Evolutionary conservation across 306 rosid genomes (phyloP).

Genomic region (Fragaria vesca): DNA sequence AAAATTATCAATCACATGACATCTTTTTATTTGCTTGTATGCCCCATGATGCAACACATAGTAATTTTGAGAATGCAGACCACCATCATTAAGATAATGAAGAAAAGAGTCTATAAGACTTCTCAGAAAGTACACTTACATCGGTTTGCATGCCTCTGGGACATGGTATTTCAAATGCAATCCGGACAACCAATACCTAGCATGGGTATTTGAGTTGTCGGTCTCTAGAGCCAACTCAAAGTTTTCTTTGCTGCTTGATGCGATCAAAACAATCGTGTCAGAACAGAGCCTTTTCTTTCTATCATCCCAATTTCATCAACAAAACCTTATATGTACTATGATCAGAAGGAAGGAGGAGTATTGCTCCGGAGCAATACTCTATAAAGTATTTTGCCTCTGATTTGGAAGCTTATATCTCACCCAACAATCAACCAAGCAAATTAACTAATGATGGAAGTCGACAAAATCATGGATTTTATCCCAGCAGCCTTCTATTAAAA

Average conservation of each 20-base stretch:
- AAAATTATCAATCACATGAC: neutral
- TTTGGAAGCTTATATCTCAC: too few species aligned
- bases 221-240: constrained; percentile 92
- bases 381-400: too few species aligned
- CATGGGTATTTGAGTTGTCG: constrained; percentile 77
- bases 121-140: constrained; percentile 42
- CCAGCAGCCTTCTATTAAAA: too few species aligned
- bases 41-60: constrained; percentile 1
- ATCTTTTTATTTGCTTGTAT: neutral
- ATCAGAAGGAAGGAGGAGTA: too few species aligned
- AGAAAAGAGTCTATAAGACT: neutral
- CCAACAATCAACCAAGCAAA: too few species aligned
- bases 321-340: neutral
- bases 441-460: too few species aligned
- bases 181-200: constrained; percentile 82
- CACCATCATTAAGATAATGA: constrained; percentile 1
- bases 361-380: too few species aligned
- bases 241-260: constrained; percentile 74
- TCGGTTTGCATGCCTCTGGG: constrained; percentile 71
- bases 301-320: neutral
- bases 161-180: constrained; percentile 92
- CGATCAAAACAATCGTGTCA: neutral
- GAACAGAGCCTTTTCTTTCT: neutral
- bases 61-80: constrained; percentile 13
- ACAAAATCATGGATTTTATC: too few species aligned